Percentiles rank a stretch among this genome's conserved stretches.
These are phyloP conservation scores for Ophiocordyceps robertsii DNA, from an alignment of 2,329 filamentous ascomycete genomes.

Conservation along the genomic window DNA sequence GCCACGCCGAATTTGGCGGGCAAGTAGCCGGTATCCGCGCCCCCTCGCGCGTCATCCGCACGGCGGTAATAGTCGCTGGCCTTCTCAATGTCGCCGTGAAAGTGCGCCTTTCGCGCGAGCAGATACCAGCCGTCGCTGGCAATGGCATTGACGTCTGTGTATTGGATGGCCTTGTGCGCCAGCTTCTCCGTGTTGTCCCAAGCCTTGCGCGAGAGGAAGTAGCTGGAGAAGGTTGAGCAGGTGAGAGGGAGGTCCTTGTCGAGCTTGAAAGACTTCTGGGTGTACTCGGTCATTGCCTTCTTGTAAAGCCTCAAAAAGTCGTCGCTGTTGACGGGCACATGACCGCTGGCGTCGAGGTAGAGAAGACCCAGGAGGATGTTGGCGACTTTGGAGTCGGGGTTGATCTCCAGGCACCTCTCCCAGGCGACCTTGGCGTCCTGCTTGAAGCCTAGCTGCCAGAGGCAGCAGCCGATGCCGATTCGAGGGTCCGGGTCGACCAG, in stretches of 20 bases:
- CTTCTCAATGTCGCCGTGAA: constrained; percentile 57
- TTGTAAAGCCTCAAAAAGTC: constrained; percentile 79
- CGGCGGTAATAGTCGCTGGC: constrained; percentile 80
- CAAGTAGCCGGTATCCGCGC: constrained; percentile 78
- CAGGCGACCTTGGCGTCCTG: constrained; percentile 84
- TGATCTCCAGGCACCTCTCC: constrained; percentile 74
- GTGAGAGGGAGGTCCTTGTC: constrained; percentile 85
- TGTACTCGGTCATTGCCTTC: constrained; percentile 88
- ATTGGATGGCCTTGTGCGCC: constrained; percentile 85
- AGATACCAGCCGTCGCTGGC: constrained; percentile 97
- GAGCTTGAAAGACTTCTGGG: constrained; percentile 83
- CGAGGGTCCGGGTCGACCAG: constrained; percentile 87
- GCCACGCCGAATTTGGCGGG: constrained; percentile 92
- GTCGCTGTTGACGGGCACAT: constrained; percentile 69
- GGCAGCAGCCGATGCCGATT: constrained; percentile 90
- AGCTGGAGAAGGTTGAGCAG: constrained; percentile 79
- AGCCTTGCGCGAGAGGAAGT: constrained; percentile 74
- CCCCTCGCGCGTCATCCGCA: constrained; percentile 83
- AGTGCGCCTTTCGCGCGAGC: constrained; percentile 82
- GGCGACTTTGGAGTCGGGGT: constrained; percentile 73
- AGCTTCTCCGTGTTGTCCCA: constrained; percentile 73
- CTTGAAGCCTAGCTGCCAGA: constrained; percentile 93
- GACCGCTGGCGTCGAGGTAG: constrained; percentile 76
- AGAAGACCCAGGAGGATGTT: constrained; percentile 84
- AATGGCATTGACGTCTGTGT: constrained; percentile 90